Conservation (phyloP, 345 rosid species). For the Brassica carinata region DNA sequence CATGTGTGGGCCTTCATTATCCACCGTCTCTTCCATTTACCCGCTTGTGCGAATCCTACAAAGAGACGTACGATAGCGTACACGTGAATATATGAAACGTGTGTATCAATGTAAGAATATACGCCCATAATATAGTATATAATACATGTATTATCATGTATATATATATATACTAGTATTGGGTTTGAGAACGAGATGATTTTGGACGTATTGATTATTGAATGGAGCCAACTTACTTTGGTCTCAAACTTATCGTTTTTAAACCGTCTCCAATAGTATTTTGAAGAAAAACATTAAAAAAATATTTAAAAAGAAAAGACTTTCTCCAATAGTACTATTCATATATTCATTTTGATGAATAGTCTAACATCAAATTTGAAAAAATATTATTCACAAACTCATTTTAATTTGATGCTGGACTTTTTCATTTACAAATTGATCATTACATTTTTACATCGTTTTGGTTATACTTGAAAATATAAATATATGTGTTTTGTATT, state of each 20-base stretch:
- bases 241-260: neutral
- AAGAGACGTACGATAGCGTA: constrained; percentile 12
- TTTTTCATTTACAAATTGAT: too few species aligned
- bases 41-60: constrained; percentile 9
- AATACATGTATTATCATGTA: neutral
- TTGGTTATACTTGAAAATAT: too few species aligned
- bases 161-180: neutral
- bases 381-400: too few species aligned
- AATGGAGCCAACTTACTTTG: neutral
- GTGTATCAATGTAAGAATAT: neutral
- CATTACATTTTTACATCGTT: too few species aligned
- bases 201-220: neutral
- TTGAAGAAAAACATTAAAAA: too few species aligned
- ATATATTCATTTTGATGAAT: too few species aligned
- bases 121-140: neutral
- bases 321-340: too few species aligned
- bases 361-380: too few species aligned
- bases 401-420: too few species aligned
- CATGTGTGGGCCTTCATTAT: constrained; percentile 27
- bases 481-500: too few species aligned
- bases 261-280: too few species aligned
- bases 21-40: constrained; percentile 2
- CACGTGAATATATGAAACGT: constrained; percentile 6
- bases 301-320: too few species aligned
- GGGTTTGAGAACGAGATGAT: neutral